phyloP scores from a whole-genome alignment of 805 yeast genomes.

The Ogataea dorogensis region DNA sequence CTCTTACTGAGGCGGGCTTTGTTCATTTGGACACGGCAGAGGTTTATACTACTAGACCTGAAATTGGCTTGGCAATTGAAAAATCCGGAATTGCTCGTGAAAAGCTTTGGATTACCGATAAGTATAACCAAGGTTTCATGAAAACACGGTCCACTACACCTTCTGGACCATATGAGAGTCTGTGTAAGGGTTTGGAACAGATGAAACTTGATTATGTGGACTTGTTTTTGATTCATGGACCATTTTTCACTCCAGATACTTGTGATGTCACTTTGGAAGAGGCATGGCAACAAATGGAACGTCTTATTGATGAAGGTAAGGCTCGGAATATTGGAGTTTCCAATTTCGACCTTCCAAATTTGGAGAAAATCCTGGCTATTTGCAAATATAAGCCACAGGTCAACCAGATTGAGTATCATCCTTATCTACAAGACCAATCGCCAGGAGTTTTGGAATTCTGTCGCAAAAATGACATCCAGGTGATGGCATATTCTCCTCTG shows the following conservation, averaged over 20 bases:
- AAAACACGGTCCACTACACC: constrained; percentile 22
- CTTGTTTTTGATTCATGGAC: constrained; percentile 61
- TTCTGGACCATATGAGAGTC: constrained; percentile 47
- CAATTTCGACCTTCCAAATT: constrained; percentile 49
- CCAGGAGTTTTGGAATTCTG: constrained; percentile 54
- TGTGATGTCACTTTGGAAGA: constrained; percentile 46
- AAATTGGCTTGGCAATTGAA: constrained; percentile 54
- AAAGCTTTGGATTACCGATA: constrained; percentile 59
- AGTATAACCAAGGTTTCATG: constrained; percentile 45
- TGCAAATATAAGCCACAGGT: constrained; percentile 54
- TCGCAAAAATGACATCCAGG: constrained; percentile 45
- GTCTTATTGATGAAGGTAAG: constrained; percentile 42
- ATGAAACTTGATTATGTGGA: constrained; percentile 56
- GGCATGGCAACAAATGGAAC: constrained; percentile 50
- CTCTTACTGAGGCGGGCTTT: constrained; percentile 49
- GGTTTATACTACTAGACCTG: constrained; percentile 58
- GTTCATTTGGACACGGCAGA: constrained; percentile 70
- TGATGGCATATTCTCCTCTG: constrained; percentile 69
- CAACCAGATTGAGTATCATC: constrained; percentile 69
- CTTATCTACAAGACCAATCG: constrained; percentile 63
- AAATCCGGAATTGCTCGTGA: constrained; percentile 45
- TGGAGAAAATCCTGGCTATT: constrained; percentile 41
- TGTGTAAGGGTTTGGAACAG: constrained; percentile 45
- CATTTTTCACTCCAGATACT: constrained; percentile 43
- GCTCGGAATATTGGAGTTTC: constrained; percentile 58